A percentile compares a stretch with the other conserved stretches of the same genome.
Conservation (phyloP, 164 flowering plant species). For the Tinospora cordifolia region DNA sequence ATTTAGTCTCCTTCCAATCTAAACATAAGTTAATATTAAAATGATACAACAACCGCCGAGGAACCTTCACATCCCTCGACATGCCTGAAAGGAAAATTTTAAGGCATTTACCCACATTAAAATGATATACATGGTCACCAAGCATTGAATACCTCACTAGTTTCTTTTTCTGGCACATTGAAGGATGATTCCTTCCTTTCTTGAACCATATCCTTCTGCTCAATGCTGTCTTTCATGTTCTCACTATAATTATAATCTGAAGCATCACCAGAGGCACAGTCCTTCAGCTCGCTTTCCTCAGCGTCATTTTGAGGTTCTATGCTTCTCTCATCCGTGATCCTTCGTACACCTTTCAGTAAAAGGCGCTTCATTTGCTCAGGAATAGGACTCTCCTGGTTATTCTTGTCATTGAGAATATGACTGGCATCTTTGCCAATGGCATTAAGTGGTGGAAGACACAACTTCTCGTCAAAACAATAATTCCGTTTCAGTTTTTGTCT, state of each 20-base stretch:
- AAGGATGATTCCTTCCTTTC: conserved; percentile 54
- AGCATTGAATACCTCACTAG: conserved; percentile 53
- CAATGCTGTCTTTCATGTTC: conserved; percentile 30
- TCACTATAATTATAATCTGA: conserved; percentile 34
- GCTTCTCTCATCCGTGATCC: conserved; percentile 62
- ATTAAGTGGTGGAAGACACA: conserved; percentile 59
- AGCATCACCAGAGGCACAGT: conserved; percentile 26
- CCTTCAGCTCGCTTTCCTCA: conserved; percentile 30
- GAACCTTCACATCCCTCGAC: neutral
- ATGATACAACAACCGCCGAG: neutral
- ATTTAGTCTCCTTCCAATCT: neutral
- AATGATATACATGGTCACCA: neutral
- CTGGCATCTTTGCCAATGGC: conserved; percentile 27
- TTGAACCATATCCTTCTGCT: conserved; percentile 38
- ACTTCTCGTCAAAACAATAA: conserved; percentile 78
- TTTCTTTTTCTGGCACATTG: conserved; percentile 43
- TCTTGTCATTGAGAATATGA: conserved; percentile 29
- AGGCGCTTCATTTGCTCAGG: conserved; percentile 84
- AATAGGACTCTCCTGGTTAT: conserved; percentile 48
- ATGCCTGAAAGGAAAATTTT: neutral
- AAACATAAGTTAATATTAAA: neutral
- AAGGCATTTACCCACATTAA: neutral
- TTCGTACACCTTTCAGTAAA: conserved; percentile 73
- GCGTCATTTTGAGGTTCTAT: conserved; percentile 48
- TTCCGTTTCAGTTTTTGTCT: conserved; percentile 81